Percentiles rank a stretch among this genome's conserved stretches.
Conservation (phyloP, 2,329 filamentous ascomycete genomes). For the Apiospora arundinis region DNA sequence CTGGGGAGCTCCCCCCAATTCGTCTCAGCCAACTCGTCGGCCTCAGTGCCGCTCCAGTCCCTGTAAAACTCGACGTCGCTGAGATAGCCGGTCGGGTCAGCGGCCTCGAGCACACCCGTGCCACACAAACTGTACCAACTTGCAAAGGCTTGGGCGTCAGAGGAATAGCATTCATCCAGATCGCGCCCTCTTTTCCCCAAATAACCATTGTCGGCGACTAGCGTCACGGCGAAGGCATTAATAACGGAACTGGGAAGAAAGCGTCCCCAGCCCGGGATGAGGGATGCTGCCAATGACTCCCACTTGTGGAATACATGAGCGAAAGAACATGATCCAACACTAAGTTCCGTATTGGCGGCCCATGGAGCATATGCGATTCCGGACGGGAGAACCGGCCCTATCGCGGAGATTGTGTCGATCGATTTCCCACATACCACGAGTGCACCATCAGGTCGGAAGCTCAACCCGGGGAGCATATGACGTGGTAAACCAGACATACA, state of each 20-base stretch:
- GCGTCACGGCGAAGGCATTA: background rate
- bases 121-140: background rate
- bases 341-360: background rate
- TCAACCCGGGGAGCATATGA: background rate
- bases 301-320: background rate
- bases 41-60: background rate
- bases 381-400: background rate
- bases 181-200: background rate
- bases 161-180: background rate
- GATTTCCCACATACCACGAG: background rate
- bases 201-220: background rate
- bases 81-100: background rate
- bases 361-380: background rate
- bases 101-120: background rate
- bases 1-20: background rate
- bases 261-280: background rate
- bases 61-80: background rate
- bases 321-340: background rate
- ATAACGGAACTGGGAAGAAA: background rate
- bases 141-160: background rate
- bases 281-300: background rate
- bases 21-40: background rate
- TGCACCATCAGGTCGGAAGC: background rate
- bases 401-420: background rate
- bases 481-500: background rate